Evolutionary conservation across 192 early-diverging fungal genomes (phyloP).

Genomic region (Coemansia sp.): DNA sequence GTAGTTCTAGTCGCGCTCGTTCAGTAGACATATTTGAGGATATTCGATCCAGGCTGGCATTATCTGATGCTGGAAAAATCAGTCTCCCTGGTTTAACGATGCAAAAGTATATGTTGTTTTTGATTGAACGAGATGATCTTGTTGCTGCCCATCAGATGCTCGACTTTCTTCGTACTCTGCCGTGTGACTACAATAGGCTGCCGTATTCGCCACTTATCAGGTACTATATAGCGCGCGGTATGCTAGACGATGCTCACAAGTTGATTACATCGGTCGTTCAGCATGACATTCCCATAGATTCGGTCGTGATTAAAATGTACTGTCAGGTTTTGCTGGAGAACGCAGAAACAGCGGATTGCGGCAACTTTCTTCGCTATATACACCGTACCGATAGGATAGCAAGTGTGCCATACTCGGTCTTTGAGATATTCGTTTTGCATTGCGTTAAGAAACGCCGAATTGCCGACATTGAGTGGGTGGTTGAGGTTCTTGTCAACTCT

Average conservation of each 20-base stretch:
- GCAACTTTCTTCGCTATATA: slow-evolving; percentile 50
- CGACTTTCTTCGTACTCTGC: slow-evolving; percentile 24
- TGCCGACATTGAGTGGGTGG: slow-evolving; percentile 40
- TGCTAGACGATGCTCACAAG: slow-evolving; percentile 15
- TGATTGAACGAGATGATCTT: slow-evolving; percentile 26
- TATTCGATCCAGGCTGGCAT: slow-evolving; percentile 12
- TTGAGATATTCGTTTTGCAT: slow-evolving; percentile 19
- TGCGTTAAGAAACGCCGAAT: slow-evolving; percentile 18
- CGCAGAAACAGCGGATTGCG: slow-evolving; percentile 15
- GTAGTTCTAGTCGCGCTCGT: neutral
- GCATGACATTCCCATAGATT: slow-evolving; percentile 24
- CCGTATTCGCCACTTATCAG: slow-evolving; percentile 38
- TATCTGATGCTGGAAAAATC: slow-evolving; percentile 16
- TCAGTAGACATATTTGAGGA: slow-evolving; percentile 21
- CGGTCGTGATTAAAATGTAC: slow-evolving; percentile 16
- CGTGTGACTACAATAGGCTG: slow-evolving; percentile 11
- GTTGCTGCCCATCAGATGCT: slow-evolving; percentile 21
- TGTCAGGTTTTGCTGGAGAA: slow-evolving; percentile 17
- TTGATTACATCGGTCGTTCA: slow-evolving; percentile 32
- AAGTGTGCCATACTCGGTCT: slow-evolving; percentile 13
- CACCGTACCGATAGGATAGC: slow-evolving; percentile 20
- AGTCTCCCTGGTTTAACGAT: slow-evolving; percentile 2
- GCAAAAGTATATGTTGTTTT: neutral
- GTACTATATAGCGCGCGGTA: slow-evolving; percentile 29
- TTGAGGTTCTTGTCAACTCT: slow-evolving; percentile 5